These are phyloP conservation scores for Aspergillus sp. DNA, from an alignment of 2,329 filamentous ascomycete genomes.

Conservation along the genomic window DNA sequence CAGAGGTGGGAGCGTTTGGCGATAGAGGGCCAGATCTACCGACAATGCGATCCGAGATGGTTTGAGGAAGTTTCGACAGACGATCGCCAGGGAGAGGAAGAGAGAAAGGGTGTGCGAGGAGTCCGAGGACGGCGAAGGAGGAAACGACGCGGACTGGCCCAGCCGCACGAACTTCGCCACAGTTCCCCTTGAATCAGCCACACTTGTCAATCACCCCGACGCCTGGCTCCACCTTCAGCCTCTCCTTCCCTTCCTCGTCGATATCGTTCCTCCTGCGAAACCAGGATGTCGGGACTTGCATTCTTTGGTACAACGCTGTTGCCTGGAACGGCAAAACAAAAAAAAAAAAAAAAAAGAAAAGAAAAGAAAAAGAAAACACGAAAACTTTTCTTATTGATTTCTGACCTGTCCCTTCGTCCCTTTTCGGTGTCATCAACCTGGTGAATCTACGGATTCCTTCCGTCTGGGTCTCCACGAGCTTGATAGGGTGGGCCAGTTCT, in stretches of 20 bases:
- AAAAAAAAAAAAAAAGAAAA: no score
- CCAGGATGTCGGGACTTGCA: not conserved
- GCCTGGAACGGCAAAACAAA: no score
- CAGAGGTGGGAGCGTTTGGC: not conserved
- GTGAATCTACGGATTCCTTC: not conserved
- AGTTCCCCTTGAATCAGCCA: not conserved
- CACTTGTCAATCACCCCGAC: not conserved
- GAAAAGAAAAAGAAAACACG: no score
- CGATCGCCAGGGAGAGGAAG: not conserved
- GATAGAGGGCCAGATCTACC: not conserved
- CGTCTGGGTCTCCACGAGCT: constrained; percentile 1
- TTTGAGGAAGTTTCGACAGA: not conserved
- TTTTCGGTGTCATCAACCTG: not conserved
- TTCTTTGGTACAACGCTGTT: no score
- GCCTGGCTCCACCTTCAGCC: not conserved
- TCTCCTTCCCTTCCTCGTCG: not conserved
- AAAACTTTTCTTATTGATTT: no score
- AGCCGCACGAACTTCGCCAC: constrained; percentile 4
- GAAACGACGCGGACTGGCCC: not conserved
- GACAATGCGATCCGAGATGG: not conserved
- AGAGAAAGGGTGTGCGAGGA: no score
- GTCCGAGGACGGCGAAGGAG: not conserved
- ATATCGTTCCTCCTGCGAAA: not conserved
- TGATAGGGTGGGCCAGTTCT: not conserved
- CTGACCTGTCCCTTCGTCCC: not conserved